Percentiles rank a stretch among this genome's conserved stretches.
phyloP scores from a whole-genome alignment of 129 eudicot genomes.

The Gnaphalium uliginosum region DNA sequence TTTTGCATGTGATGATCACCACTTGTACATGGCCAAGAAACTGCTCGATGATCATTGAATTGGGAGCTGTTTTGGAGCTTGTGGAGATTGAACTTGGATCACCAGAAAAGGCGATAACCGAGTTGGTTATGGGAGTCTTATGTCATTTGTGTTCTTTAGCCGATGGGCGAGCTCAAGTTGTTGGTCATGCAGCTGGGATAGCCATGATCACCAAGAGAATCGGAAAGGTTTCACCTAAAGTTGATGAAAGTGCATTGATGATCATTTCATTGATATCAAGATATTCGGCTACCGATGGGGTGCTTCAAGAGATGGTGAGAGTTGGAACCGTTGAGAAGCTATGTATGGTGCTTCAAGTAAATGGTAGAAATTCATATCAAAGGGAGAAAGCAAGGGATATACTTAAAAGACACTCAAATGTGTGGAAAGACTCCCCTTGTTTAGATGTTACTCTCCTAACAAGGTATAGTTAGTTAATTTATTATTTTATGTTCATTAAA shows the following conservation, averaged over 20 bases:
- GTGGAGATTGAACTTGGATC: constrained; percentile 51
- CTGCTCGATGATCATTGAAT: constrained; percentile 54
- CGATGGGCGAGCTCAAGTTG: constrained; percentile 58
- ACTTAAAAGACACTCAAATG: constrained; percentile 50
- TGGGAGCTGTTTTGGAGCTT: constrained; percentile 49
- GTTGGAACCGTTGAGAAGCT: constrained; percentile 53
- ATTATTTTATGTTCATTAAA: constrained; percentile 10
- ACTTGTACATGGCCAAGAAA: constrained; percentile 51
- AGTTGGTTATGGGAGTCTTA: constrained; percentile 48
- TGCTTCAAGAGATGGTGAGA: constrained; percentile 55
- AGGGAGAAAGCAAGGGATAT: constrained; percentile 60
- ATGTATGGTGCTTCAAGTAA: constrained; percentile 51
- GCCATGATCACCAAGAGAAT: constrained; percentile 57
- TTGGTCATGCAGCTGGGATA: constrained; percentile 60
- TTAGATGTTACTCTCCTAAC: constrained; percentile 35
- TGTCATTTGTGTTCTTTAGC: constrained; percentile 60
- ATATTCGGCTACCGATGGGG: constrained; percentile 47
- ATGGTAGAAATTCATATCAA: constrained; percentile 33
- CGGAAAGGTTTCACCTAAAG: constrained; percentile 45
- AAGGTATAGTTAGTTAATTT: constrained; percentile 24
- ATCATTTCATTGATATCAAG: constrained; percentile 46
- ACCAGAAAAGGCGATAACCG: constrained; percentile 48
- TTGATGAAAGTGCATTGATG: constrained; percentile 53
- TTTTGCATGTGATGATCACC: constrained; percentile 44
- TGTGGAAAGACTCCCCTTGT: constrained; percentile 65